These are phyloP conservation scores for Aspergillus vadensis DNA, from an alignment of 2,329 filamentous ascomycete genomes.

Conservation along the genomic window DNA sequence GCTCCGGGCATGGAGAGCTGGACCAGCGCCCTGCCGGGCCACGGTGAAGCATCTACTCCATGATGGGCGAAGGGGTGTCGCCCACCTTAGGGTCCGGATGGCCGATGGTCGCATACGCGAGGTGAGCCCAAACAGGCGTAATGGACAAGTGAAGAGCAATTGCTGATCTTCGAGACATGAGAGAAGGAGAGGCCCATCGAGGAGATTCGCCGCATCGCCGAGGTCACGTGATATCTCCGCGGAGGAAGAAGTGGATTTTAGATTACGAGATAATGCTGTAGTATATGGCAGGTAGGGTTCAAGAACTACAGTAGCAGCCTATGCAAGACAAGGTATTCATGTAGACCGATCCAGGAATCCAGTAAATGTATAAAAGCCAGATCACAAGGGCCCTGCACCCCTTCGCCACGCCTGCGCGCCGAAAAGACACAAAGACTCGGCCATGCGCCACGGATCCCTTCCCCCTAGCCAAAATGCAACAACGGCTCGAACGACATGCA, in stretches of 20 bases:
- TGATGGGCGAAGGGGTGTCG: constrained; percentile 26
- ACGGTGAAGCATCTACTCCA: constrained; percentile 19
- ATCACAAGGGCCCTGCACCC: constrained; percentile 17
- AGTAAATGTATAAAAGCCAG: constrained; percentile 8
- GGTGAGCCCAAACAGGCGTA: neutral
- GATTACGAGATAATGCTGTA: too few species aligned
- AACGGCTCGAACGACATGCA: constrained; percentile 8
- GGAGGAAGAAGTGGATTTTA: neutral
- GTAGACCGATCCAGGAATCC: neutral
- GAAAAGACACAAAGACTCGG: constrained; percentile 23
- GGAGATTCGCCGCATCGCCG: neutral
- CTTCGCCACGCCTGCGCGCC: constrained; percentile 29
- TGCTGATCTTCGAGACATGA: neutral
- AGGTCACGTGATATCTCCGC: neutral
- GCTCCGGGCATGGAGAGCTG: constrained; percentile 16
- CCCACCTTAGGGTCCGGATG: constrained; percentile 29
- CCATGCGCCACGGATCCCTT: constrained; percentile 20
- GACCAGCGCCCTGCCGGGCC: constrained; percentile 13
- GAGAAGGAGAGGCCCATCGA: neutral
- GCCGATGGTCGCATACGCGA: constrained; percentile 37
- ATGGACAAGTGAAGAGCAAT: neutral
- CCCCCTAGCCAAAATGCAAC: constrained; percentile 14
- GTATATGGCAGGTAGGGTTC: too few species aligned
- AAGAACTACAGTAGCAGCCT: too few species aligned
- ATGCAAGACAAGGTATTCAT: neutral